Evolutionary conservation across 306 rosid species (phyloP).

Genomic region (Trifolium repens): DNA sequence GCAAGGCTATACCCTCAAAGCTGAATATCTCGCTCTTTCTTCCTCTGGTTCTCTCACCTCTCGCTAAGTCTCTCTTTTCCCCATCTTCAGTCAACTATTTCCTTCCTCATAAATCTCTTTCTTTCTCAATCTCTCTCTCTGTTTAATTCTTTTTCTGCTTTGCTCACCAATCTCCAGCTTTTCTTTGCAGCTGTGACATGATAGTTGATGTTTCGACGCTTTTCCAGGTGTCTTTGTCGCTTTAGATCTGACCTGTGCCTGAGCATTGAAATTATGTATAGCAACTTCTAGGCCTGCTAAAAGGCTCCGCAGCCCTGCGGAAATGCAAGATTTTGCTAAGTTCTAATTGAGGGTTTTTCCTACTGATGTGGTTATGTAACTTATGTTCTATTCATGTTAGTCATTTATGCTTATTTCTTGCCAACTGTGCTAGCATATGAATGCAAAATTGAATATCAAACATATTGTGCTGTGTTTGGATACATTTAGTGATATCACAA

Average conservation of each 20-base stretch:
- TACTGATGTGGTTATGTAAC: not conserved
- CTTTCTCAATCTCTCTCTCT: not conserved
- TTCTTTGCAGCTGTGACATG: not conserved
- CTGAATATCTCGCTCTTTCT: not conserved
- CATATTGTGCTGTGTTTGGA: not conserved
- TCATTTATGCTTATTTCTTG: constrained; percentile 6
- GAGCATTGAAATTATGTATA: not conserved
- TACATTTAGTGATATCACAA: not conserved
- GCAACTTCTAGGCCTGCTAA: constrained; percentile 15
- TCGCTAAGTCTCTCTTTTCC: not conserved
- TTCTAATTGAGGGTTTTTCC: constrained; percentile 2
- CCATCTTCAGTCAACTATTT: not conserved
- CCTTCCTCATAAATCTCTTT: not conserved
- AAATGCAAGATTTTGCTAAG: constrained; percentile 1
- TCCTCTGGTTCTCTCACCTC: not conserved
- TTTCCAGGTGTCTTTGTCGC: not conserved
- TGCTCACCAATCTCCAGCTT: not conserved
- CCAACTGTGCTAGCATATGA: constrained; percentile 7
- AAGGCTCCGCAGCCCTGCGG: constrained; percentile 5
- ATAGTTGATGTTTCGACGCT: not conserved
- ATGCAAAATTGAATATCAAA: constrained; percentile 10
- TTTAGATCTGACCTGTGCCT: not conserved
- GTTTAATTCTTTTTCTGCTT: not conserved
- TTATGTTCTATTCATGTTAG: not conserved
- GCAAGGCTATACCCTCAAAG: not conserved